Evolutionary conservation across 192 early-diverging fungal genomes (phyloP).

Genomic region (Dissophora ornata): DNA sequence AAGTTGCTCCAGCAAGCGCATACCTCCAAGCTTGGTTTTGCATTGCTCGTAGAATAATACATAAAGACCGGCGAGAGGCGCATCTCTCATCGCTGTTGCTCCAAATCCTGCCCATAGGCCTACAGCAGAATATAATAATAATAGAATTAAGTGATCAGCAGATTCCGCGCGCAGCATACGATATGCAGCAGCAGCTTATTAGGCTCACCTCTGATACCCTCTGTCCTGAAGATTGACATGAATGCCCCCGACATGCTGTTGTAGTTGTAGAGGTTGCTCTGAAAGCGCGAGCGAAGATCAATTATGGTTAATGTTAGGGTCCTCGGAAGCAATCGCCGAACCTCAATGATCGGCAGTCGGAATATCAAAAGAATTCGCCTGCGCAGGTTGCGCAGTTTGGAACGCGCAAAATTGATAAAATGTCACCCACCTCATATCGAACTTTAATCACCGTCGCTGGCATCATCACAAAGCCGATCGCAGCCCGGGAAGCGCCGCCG

Average conservation of each 20-base stretch:
- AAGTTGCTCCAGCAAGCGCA: not conserved
- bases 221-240: slow-evolving; percentile 71
- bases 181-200: not conserved
- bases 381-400: no score
- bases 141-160: not conserved
- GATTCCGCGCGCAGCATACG: no score
- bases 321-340: no score
- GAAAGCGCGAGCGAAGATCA: not conserved
- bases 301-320: no score
- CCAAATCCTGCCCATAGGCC: slow-evolving; percentile 90
- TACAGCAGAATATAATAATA: not conserved
- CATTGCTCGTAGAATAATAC: slow-evolving; percentile 87
- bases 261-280: slow-evolving; percentile 90
- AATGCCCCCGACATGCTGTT: slow-evolving; percentile 74
- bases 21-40: slow-evolving; percentile 67
- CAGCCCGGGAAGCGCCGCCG: slow-evolving; percentile 74
- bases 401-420: no score
- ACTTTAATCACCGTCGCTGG: slow-evolving; percentile 95
- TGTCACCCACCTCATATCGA: slow-evolving; percentile 80
- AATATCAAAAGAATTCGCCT: no score
- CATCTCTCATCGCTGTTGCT: slow-evolving; percentile 89
- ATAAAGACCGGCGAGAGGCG: slow-evolving; percentile 92
- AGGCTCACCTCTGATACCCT: slow-evolving; percentile 71
- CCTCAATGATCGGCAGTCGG: no score
- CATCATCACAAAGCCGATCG: slow-evolving; percentile 91